Conservation (phyloP, 495 filamentous ascomycete genomes). For the Penicillium samsonianum region DNA sequence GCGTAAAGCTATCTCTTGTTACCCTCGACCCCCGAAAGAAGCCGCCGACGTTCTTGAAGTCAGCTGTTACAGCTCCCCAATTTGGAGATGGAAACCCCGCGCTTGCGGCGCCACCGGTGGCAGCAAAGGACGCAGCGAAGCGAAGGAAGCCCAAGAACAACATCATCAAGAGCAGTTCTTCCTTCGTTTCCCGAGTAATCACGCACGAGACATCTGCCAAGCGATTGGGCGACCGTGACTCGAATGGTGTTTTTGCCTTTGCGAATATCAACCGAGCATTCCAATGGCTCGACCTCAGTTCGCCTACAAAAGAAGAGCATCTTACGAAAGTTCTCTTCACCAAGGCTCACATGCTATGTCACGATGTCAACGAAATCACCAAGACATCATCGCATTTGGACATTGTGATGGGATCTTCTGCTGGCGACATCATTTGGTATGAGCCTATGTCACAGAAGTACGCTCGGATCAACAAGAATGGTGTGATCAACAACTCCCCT, state of each 20-base stretch:
- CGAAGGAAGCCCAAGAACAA: conserved; percentile 93
- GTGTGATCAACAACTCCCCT: conserved; percentile 79
- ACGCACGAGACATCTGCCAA: conserved; percentile 79
- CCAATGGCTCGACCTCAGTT: conserved; percentile 74
- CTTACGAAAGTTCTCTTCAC: conserved; percentile 95
- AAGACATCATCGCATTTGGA: conserved; percentile 80
- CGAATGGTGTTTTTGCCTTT: conserved; percentile 83
- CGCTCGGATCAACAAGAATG: conserved; percentile 94
- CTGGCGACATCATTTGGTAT: conserved; percentile 97
- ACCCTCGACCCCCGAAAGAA: conserved; percentile 63
- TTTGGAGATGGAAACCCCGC: conserved; percentile 89
- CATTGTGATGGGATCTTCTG: conserved; percentile 92
- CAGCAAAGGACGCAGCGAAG: conserved; percentile 74
- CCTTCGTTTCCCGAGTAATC: conserved; percentile 94
- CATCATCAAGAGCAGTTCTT: conserved; percentile 96
- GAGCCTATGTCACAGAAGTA: conserved; percentile 97
- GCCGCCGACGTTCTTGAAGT: conserved; percentile 52
- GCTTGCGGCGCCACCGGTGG: conserved; percentile 51
- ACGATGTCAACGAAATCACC: conserved; percentile 85
- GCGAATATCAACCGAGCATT: conserved; percentile 94
- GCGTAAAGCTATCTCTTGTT: conserved; percentile 82
- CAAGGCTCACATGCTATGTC: conserved; percentile 91
- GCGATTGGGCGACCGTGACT: conserved; percentile 71
- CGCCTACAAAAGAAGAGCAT: conserved; percentile 68
- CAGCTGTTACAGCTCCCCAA: conserved; percentile 53